These are phyloP conservation scores for Pachysandra terminalis DNA, from an alignment of 164 flowering plant genomes.

Conservation along the genomic window DNA sequence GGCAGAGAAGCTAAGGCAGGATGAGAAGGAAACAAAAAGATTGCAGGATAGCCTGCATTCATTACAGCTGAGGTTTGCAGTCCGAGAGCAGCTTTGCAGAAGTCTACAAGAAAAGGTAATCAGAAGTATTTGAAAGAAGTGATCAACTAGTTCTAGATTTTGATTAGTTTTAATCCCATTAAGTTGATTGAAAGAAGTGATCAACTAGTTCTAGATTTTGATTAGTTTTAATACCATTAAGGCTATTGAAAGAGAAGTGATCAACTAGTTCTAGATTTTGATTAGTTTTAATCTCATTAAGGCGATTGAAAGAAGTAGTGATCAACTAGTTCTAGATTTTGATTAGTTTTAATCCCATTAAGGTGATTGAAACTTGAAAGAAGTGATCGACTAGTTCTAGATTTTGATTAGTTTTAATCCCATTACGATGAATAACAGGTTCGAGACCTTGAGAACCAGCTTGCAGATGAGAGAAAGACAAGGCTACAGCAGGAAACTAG, in stretches of 20 bases:
- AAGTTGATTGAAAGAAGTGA: background rate
- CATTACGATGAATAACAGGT: slow-evolving; percentile 34
- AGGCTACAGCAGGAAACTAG: slow-evolving; percentile 67
- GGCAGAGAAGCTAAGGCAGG: slow-evolving; percentile 84
- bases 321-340: background rate
- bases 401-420: background rate
- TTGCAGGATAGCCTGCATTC: slow-evolving; percentile 75
- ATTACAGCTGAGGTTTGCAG: slow-evolving; percentile 63
- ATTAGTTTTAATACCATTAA: background rate
- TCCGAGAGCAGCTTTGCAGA: slow-evolving; percentile 72
- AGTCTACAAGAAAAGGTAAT: slow-evolving; percentile 81
- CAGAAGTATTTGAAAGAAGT: background rate
- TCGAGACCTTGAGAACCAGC: slow-evolving; percentile 73
- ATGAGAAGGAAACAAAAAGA: slow-evolving; percentile 80
- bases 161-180: background rate
- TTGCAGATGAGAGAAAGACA: slow-evolving; percentile 75
- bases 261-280: background rate
- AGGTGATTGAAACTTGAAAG: too few species aligned
- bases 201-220: background rate
- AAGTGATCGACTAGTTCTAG: background rate
- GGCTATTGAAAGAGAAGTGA: too few species aligned
- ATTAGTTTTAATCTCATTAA: background rate
- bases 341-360: background rate
- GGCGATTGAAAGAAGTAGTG: background rate
- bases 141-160: background rate